Evolutionary conservation across 768 basidiomycete species (phyloP).

Genomic region (Trametes punicea): DNA sequence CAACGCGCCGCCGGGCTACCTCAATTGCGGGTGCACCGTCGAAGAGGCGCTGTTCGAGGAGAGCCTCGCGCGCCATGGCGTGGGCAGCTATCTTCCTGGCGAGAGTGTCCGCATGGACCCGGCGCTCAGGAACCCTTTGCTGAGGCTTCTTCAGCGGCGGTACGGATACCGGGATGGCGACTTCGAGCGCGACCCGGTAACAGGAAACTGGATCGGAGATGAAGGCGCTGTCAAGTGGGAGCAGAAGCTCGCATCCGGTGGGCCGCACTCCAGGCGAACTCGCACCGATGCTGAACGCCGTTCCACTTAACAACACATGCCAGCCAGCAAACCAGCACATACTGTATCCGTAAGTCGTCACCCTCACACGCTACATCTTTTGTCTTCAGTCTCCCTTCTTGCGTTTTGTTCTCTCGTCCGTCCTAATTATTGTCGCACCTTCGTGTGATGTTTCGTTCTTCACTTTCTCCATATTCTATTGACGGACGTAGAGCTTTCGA

Average conservation of each 20-base stretch:
- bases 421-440: slow-evolving; percentile 11
- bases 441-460: slow-evolving; percentile 1
- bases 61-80: slow-evolving; percentile 70
- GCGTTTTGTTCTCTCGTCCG: slow-evolving; percentile 2
- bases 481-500: slow-evolving; percentile 4
- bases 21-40: slow-evolving; percentile 85
- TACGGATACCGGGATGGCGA: slow-evolving; percentile 84
- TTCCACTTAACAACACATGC: slow-evolving; percentile 6
- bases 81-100: slow-evolving; percentile 81
- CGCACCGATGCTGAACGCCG: slow-evolving; percentile 17
- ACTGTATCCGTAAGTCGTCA: not conserved
- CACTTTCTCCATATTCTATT: slow-evolving; percentile 6
- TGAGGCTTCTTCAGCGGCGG: slow-evolving; percentile 65
- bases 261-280: slow-evolving; percentile 4
- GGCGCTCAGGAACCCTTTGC: slow-evolving; percentile 74
- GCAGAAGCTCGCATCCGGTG: slow-evolving; percentile 38
- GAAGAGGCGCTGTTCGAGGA: slow-evolving; percentile 88
- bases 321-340: slow-evolving; percentile 10
- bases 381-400: slow-evolving; percentile 8
- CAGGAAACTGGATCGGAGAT: slow-evolving; percentile 65
- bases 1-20: slow-evolving; percentile 70
- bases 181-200: slow-evolving; percentile 67
- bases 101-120: slow-evolving; percentile 89
- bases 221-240: slow-evolving; percentile 68
- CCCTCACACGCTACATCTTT: not conserved